Base-by-base conservation (phyloP, 306 rosid genomes). In the Pterocarpus macrocarpus region DNA sequence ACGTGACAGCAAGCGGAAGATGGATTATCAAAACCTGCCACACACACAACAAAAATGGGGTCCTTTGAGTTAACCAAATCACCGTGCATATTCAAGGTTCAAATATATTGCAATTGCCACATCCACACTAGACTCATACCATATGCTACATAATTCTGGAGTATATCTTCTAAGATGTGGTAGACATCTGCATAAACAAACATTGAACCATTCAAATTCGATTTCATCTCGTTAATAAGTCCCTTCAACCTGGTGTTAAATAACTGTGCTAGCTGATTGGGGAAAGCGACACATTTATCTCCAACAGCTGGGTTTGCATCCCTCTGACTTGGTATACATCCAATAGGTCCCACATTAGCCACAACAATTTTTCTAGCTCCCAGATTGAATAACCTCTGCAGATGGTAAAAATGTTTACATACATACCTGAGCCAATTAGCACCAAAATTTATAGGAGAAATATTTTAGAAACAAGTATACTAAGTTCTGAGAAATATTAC, bases 301-400 rank as follows among this genome's bases (percentile, higher is more conserved):
- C 89, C 94, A 52, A 88, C 85, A 58, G 3, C 22, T 55, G 83
- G 92, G 73, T 90, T 85, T 76, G 64, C 4, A 35, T 94, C 97
- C 71, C 98, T 89, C 71, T 90, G 80, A 70, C 8, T 79, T 14
- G 98, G 97, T 69, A 90, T 92, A 62, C 97, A 92, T 58, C 98
- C 98, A 47, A 90, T 88, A 11, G 97, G 94, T 70, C 97, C 97
- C 55, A 94, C 89, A 76, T 90, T 92, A 52, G 81, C 81, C 83
- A 92, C 94, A 43, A 90, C 72, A 47, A 92, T 44, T 78, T 82
- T 94, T 75, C 91, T 89, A 3, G 89, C 97, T 59, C 97, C 97
- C 62, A 94, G 67, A 71, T 83, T 75, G 85, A 80, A 86, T 17
- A 90, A 82, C 53, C 96, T 80, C 97, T 94, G 89, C 88, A 83